Evolutionary conservation across 108 stramenopile genomes (phyloP), one percentile per base, ranked within the genome.

Genomic region (Discostella pseudostelligera): DNA sequence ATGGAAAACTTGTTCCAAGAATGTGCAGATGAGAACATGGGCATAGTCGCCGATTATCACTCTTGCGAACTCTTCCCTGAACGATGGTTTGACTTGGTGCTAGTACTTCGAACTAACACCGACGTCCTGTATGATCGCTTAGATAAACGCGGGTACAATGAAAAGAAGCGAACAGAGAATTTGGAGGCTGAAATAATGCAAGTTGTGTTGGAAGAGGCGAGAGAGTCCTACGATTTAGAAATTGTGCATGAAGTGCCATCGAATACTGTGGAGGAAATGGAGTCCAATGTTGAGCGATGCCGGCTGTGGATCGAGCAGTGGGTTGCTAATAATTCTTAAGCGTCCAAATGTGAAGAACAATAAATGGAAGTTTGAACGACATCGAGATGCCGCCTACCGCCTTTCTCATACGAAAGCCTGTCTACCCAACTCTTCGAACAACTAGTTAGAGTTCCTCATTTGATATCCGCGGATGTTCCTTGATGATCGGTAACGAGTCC

Each of bases 161-260:
- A 94, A 43, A 82, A 79, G 75, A 98, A 98, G 66, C 67, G 94
- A 69, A 39, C 71, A 10, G 94, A 96, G 67, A 98, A 98, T 65
- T 84, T 95, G 84, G 84, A 92, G 61, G 84, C 83, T 16, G 97
- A 98, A 74, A 98, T 98, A 58, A 96, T 98, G 95, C 88, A 95
- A 62, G 88, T 96, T 10, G 83, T 96, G 36, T 57, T 85, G 12
- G 97, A 98, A 10, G 96, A 96, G 73, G 96, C 96, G 22, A 65
- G 83, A 24, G 96, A 95, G 76, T 63, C 78, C 0, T 98, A 96
- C 65, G 91, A 84, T 32, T 26, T 68, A 17, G 90, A 89, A 29
- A 94, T 98, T 64, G 97, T 98, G 8, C 94, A 95, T 32, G 94
- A 95, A 61, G 75, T 90, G 8, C 72, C 62, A 5, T 89, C 88